Percentiles rank a stretch among this genome's conserved stretches.
Evolutionary conservation across 352 stramenopile genomes (phyloP).

Genomic region (Phytophthora pseudosyringae): DNA sequence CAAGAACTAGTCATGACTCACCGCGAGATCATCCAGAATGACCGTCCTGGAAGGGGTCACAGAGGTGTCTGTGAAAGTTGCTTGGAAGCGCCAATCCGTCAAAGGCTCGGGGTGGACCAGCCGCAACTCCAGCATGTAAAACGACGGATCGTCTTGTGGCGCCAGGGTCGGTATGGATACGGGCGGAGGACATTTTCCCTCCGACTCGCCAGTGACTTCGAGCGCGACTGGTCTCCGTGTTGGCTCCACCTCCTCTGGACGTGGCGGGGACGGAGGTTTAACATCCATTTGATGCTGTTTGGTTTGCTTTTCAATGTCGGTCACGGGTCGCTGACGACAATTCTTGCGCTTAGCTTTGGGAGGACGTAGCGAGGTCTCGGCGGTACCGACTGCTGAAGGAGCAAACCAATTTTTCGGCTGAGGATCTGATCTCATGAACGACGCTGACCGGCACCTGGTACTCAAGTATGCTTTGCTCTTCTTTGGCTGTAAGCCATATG

Average conservation of each 20-base stretch:
- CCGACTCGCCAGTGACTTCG: slow-evolving; percentile 3
- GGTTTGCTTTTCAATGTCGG: background rate
- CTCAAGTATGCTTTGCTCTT: slow-evolving; percentile 24
- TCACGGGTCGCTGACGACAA: slow-evolving; percentile 10
- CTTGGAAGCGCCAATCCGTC: slow-evolving; percentile 50
- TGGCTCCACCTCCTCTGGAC: background rate
- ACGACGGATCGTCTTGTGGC: slow-evolving; percentile 41
- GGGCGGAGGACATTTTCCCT: background rate
- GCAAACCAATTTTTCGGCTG: slow-evolving; percentile 37
- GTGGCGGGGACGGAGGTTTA: background rate
- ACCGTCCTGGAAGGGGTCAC: slow-evolving; percentile 32
- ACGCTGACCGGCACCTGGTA: slow-evolving; percentile 19
- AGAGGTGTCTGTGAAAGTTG: slow-evolving; percentile 52
- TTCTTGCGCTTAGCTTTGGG: slow-evolving; percentile 14
- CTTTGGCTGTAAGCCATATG: slow-evolving; percentile 15
- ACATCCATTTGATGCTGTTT: slow-evolving; percentile 2
- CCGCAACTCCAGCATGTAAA: slow-evolving; percentile 62
- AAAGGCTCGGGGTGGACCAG: slow-evolving; percentile 52
- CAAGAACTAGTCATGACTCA: slow-evolving; percentile 10
- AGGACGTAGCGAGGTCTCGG: background rate
- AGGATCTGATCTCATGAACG: slow-evolving; percentile 10
- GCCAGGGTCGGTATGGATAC: background rate
- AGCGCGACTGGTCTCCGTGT: background rate
- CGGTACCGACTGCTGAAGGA: slow-evolving; percentile 5
- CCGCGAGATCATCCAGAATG: slow-evolving; percentile 49